Evolutionary conservation across 139 green algal genomes (phyloP).

Genomic region (Coelastrella sp.): DNA sequence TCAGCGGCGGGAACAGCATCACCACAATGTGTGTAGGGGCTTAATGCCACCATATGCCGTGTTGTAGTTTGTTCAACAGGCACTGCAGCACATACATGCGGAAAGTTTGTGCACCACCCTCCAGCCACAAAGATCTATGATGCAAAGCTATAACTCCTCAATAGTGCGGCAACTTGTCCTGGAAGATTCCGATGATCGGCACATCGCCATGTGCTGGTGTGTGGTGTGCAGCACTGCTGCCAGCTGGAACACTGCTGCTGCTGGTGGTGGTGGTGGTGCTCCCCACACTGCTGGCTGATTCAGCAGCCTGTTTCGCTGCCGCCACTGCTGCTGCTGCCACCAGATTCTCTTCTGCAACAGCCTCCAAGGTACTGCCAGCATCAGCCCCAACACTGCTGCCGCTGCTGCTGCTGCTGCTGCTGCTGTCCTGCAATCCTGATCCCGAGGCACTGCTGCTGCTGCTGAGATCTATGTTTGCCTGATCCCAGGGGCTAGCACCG

Average conservation of each 20-base stretch:
- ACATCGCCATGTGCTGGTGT: not conserved
- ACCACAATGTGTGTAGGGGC: no score
- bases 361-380: not conserved
- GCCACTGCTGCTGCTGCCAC: not conserved
- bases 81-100: no score
- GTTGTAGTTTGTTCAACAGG: no score
- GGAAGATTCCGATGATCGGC: not conserved
- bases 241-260: no score
- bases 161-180: not conserved
- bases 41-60: no score
- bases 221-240: not conserved
- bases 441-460: not conserved
- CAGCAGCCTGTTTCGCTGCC: not conserved
- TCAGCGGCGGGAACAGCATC: no score
- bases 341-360: not conserved
- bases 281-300: no score
- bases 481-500: not conserved
- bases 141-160: no score
- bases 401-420: conserved; percentile 5
- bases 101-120: no score
- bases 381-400: not conserved
- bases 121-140: no score
- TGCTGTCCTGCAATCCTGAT: not conserved
- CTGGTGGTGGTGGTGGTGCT: no score
- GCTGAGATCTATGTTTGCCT: not conserved